Evolutionary conservation across 176 grass and related monocot species (phyloP).

Genomic region (Poa annua): DNA sequence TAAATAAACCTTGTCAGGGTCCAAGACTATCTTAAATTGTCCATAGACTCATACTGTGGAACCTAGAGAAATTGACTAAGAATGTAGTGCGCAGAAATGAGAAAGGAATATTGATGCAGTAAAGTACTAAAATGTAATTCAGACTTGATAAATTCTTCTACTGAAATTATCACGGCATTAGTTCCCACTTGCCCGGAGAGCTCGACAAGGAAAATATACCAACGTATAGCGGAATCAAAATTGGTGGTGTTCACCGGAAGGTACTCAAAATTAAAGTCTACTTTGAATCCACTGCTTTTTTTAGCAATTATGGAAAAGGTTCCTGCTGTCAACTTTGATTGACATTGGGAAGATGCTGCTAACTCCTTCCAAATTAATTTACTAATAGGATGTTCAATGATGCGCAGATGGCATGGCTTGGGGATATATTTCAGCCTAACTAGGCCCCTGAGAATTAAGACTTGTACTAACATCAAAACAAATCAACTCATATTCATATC

Average conservation of each 20-base stretch:
- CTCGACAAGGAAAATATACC: background rate
- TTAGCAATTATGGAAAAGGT: background rate
- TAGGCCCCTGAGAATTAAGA: too few relatives aligned
- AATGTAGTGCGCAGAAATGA: background rate
- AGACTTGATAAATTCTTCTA: background rate
- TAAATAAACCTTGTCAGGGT: background rate
- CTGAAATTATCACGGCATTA: background rate
- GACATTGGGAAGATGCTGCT: background rate
- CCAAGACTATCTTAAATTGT: background rate
- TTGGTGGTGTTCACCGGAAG: background rate
- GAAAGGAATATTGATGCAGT: background rate
- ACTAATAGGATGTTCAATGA: background rate
- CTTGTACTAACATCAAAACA: background rate
- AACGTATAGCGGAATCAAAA: background rate
- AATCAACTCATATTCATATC: background rate
- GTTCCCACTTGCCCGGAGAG: background rate
- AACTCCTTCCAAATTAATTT: background rate
- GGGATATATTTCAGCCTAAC: background rate
- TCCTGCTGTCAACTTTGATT: background rate
- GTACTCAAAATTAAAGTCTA: slow-evolving; percentile 3
- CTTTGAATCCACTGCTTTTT: background rate
- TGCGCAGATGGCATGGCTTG: background rate
- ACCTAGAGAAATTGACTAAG: slow-evolving; percentile 17
- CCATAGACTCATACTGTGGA: background rate
- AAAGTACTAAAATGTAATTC: background rate